phyloP scores from a whole-genome alignment of 1,284 basidiomycete genomes.

The Rhodotorula sp. region DNA sequence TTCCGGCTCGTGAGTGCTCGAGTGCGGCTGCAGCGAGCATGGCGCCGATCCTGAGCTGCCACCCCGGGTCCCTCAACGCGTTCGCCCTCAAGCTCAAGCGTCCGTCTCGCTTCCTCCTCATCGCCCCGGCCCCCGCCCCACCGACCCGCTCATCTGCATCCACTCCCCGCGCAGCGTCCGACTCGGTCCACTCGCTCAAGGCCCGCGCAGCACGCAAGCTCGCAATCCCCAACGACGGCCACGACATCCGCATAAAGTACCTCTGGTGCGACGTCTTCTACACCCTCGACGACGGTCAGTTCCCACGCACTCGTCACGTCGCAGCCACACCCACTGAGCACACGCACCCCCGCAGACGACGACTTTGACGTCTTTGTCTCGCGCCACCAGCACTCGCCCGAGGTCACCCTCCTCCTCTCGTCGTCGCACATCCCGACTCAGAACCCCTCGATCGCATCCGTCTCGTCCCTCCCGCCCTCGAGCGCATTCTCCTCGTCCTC shows the following conservation, averaged over 20 bases:
- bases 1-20: neutral
- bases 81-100: slow-evolving; percentile 45
- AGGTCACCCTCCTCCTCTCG: slow-evolving; percentile 41
- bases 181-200: slow-evolving; percentile 34
- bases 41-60: slow-evolving; percentile 38
- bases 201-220: slow-evolving; percentile 34
- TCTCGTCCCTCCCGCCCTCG: slow-evolving; percentile 40
- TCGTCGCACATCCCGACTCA: slow-evolving; percentile 37
- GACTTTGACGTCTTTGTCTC: slow-evolving; percentile 44
- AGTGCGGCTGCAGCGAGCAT: neutral
- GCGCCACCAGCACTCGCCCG: slow-evolving; percentile 34
- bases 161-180: slow-evolving; percentile 15
- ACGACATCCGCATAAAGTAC: slow-evolving; percentile 36
- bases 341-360: slow-evolving; percentile 39
- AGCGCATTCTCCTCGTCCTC: slow-evolving; percentile 17
- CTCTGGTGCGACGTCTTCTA: slow-evolving; percentile 45
- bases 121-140: neutral
- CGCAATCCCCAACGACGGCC: slow-evolving; percentile 21
- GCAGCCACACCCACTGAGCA: accelerated
- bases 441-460: slow-evolving; percentile 42
- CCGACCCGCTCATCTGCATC: neutral
- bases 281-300: slow-evolving; percentile 45
- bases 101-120: slow-evolving; percentile 2
- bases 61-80: slow-evolving; percentile 43
- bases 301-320: neutral